Base-by-base conservation (phyloP, 768 basidiomycete species). In the Pleurotus giganteus region DNA sequence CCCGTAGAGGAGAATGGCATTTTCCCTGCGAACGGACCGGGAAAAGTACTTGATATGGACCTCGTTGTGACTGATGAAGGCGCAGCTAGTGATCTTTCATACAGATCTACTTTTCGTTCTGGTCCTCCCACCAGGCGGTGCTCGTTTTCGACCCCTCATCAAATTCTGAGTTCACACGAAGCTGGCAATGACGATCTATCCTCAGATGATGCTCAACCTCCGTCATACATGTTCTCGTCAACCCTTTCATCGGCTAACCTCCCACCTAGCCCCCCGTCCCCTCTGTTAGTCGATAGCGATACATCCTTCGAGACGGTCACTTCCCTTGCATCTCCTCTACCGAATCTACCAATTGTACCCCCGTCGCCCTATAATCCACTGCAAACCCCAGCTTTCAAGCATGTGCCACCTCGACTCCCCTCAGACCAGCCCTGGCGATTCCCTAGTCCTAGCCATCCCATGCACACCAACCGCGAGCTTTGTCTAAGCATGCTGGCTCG, bases 341-440 rank as follows among this genome's bases (percentile, higher is more conserved):
- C 69, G 15, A 56, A 59, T 41, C 62, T 57, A 17, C 68, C 70
- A 4, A 57, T 72, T 53, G 71, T 85, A 44, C 83, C 86, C 6
- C 74, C 83, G 61, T 90, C 89, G 4, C 89, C 89, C 2, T 91
- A 91, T 56, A 80, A 91, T 63, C 89, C 89, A 31, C 75, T 82
- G 12, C 72, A 80, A 29, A 89, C 89, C 0, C 89, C 89, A 0
- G 80, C 88, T 3, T 91, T 91, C 67, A 82, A 86, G 34, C 88
- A 91, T 67, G 89, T 87, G 8, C 86, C 88, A 15, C 80, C 85
- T 0, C 85, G 82, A 8, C 80, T 86, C 21, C 87, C 88, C 4
- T 88, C 85, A 15, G 85, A 89, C 61, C 89, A 90, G 57, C 89
- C 89, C 2, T 91, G 89, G 89, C 82, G 87, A 32, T 89, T 84